A percentile compares a stretch with the other conserved stretches of the same genome.
Evolutionary conservation across 2,329 filamentous ascomycete species (phyloP).

Genomic region (Exophiala alcalophila): DNA sequence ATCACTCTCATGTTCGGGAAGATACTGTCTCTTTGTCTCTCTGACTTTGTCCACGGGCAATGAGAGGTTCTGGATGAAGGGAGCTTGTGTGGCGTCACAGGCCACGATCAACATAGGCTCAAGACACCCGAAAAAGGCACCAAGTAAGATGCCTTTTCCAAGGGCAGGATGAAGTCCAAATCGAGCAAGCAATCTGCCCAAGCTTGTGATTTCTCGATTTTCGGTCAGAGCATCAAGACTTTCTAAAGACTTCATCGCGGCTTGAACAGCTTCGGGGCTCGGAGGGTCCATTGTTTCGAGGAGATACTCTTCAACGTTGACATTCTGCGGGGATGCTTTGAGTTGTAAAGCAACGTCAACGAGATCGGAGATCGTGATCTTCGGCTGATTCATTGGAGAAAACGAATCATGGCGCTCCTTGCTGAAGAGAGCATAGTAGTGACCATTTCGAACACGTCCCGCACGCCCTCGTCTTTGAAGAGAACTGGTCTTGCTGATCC

Average conservation of each 20-base stretch:
- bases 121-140: slow-evolving; percentile 82
- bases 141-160: slow-evolving; percentile 85
- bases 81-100: slow-evolving; percentile 13
- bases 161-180: slow-evolving; percentile 90
- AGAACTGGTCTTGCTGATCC: slow-evolving; percentile 69
- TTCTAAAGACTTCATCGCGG: slow-evolving; percentile 85
- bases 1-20: slow-evolving; percentile 17
- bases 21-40: slow-evolving; percentile 10
- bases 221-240: slow-evolving; percentile 85
- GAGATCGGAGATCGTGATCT: slow-evolving; percentile 88
- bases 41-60: slow-evolving; percentile 7
- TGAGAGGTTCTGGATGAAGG: slow-evolving; percentile 15
- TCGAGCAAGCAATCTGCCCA: slow-evolving; percentile 81
- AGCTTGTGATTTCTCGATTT: slow-evolving; percentile 76
- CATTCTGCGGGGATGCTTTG: slow-evolving; percentile 60
- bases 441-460: slow-evolving; percentile 86
- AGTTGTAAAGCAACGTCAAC: slow-evolving; percentile 96
- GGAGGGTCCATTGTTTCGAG: slow-evolving; percentile 85
- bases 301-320: slow-evolving; percentile 59
- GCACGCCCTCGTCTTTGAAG: slow-evolving; percentile 92
- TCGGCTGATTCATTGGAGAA: slow-evolving; percentile 83
- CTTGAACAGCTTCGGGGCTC: slow-evolving; percentile 82
- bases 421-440: slow-evolving; percentile 95
- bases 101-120: slow-evolving; percentile 90
- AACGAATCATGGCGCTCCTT: slow-evolving; percentile 75